phyloP scores from a whole-genome alignment of 257 asterid genomes.

The Solanum gandarillasii region DNA sequence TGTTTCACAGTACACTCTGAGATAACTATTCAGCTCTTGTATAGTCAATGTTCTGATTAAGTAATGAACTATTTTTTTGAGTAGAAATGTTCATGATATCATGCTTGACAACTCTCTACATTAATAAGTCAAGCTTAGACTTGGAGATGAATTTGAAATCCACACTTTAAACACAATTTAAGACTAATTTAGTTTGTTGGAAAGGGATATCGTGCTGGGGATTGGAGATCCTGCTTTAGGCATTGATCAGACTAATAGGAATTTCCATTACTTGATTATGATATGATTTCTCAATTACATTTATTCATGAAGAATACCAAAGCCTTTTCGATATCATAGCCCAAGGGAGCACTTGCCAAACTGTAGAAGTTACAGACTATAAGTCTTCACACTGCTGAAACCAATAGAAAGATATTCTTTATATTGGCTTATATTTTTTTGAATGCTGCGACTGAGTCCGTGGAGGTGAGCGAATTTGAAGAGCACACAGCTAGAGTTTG shows the following conservation, averaged over 20 bases:
- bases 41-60: not conserved
- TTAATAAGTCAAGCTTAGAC: not conserved
- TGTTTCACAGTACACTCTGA: constrained; percentile 9
- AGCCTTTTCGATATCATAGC: not conserved
- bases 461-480: not conserved
- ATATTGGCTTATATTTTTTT: not conserved
- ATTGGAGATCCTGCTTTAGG: not conserved
- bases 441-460: not conserved
- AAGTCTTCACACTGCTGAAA: not conserved
- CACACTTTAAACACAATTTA: not conserved
- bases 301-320: not conserved
- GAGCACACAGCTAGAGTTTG: not conserved
- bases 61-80: not conserved
- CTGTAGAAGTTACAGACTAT: not conserved
- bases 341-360: not conserved
- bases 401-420: not conserved
- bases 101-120: not conserved
- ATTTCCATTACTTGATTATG: not conserved
- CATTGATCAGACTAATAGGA: not conserved
- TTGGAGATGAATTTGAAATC: not conserved
- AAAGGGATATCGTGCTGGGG: not conserved
- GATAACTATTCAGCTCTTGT: not conserved
- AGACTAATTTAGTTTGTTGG: not conserved
- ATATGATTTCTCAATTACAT: not conserved
- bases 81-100: not conserved